Percentiles rank a stretch among this genome's conserved stretches.
phyloP scores from a whole-genome alignment of 306 rosid species.

The Malus sieversii region DNA sequence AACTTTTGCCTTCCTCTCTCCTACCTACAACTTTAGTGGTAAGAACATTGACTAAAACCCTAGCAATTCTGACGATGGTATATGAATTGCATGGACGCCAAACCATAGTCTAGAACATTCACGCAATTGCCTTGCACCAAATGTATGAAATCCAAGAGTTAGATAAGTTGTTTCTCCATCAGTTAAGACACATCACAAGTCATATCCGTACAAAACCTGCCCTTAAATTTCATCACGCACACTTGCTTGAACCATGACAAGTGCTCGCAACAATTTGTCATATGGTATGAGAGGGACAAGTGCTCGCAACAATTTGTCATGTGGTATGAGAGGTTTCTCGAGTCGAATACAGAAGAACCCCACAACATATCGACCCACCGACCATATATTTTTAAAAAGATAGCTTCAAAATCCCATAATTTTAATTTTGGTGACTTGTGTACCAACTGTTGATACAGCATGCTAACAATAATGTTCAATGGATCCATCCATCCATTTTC shows the following conservation, averaged over 20 bases:
- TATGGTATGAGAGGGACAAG: not conserved
- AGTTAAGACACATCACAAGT: not conserved
- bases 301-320: not conserved
- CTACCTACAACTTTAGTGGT: too few relatives aligned
- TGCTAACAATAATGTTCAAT: not conserved
- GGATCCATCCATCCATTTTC: not conserved
- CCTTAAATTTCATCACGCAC: too few relatives aligned
- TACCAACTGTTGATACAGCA: not conserved
- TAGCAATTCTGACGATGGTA: not conserved
- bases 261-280: not conserved
- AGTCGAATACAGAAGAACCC: slow-evolving; percentile 15
- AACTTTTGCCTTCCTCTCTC: too few relatives aligned
- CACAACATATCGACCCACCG: slow-evolving; percentile 16
- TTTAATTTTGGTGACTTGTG: not conserved
- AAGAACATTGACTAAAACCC: not conserved
- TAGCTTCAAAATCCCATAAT: slow-evolving; percentile 9
- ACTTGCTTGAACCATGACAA: not conserved
- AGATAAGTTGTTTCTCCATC: not conserved
- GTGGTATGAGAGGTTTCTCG: slow-evolving; percentile 1
- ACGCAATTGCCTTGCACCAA: not conserved
- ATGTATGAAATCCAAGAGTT: not conserved
- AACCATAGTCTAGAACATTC: not conserved
- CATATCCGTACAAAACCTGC: not conserved
- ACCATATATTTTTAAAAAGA: not conserved
- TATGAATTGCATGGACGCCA: not conserved